Evolutionary conservation across 1,284 basidiomycete species (phyloP), one percentile per base, ranked within the genome.

Genomic region (Psilocybe mexicana): DNA sequence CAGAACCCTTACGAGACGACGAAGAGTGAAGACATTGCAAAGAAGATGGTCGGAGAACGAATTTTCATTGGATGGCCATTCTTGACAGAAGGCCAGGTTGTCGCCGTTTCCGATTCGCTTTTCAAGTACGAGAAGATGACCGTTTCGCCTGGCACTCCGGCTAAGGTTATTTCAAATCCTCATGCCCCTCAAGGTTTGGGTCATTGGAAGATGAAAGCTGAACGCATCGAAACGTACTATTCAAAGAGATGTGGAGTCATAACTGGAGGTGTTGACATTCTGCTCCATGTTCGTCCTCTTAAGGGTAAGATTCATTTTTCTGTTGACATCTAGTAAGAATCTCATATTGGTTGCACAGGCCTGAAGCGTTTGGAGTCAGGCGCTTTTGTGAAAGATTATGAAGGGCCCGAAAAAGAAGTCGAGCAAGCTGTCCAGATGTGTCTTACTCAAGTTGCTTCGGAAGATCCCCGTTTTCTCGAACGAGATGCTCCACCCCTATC

Each of bases 351-450:
- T 35, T 59, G 33, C 18, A 25, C 42, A 90, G 94, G 95, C 33
- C 76, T 99, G 64, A 95, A 92, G 72, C 88, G 93, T 12, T 75
- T 96, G 40, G 93, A 98, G 60, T 86, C 84, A 26, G 96, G 93
- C 10, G 92, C 96, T 0, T 84, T 98, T 60, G 84, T 98, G 62
- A 99, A 99, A 74, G 94, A 99, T 66, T 99, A 96, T 69, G 94
- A 96, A 67, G 85, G 79, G 0, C 71, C 76, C 0, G 86, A 93
- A 28, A 93, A 92, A 67, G 94, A 97, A 72, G 79, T 84, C 8
- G 92, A 94, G 59, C 89, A 92, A 63, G 93, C 94, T 0, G 81
- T 94, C 2, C 95, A 98, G 72, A 86, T 95, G 79, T 82, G 85
- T 14, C 83, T 97, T 8, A 78, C 84, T 0, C 80, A 90, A 58